Base-by-base conservation (phyloP, 1,284 basidiomycete genomes). In the Phylloboletellus chloephorus region DNA sequence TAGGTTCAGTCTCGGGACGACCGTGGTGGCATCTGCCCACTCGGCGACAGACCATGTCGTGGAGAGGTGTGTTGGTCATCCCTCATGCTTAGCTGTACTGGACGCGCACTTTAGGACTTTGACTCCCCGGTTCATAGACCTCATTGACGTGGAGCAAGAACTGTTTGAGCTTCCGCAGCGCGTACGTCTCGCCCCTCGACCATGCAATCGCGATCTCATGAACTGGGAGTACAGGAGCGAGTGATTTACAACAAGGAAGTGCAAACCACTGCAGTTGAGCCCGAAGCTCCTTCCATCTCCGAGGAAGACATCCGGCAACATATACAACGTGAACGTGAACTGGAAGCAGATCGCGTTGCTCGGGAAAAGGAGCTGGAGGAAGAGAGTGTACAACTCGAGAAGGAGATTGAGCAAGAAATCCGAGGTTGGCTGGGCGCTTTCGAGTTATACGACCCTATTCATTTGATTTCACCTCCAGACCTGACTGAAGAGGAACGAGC, bases 201-300 rank as follows among this genome's bases (percentile, higher is more conserved):
- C 5, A 5, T 35, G 6, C 21, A 21, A 25, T 6, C 3, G 9
- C 9, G 12, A 23, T 44, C 31, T 45, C 24, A 37, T 24, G 9
- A 12, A 22, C 10, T n/a, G 42, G 15, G 29, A 12, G 31, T 41
- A 37, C 23, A 88, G 82, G 85, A 90, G 63, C 78, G 82, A n/a
- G 83, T 95, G 17, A 83, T 88, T 36, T 97, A 96, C 58, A 94
- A 93, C 51, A 96, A 95, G 64, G 86, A 92, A 52, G 85, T 95
- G 2, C 94, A 98, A 63, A 96, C 92, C 0, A 73, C 81, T 21
- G 71, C 76, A n/a, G 56, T 80, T 4, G 79, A 82, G 43, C 69
- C 66, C 22, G 76, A 66, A 52, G 61, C 71, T 21, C 53, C 72
- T 30, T 47, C 61, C 45, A 53, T 76, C 52, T 65, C 76, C 3